phyloP scores from a whole-genome alignment of 73 alveolate species.

The Paraurostyla sp. region DNA sequence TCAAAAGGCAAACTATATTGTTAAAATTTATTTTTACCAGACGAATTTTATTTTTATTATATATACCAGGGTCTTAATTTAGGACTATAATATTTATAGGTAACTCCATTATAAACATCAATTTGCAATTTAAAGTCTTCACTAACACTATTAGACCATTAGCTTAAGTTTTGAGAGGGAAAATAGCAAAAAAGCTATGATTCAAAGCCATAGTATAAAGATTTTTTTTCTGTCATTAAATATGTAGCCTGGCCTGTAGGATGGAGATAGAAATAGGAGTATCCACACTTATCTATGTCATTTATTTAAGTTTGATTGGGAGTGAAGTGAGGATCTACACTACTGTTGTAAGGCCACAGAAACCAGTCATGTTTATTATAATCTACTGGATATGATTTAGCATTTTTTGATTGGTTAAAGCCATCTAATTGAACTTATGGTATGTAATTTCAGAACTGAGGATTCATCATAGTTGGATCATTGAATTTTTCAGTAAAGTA shows the following conservation, averaged over 20 bases:
- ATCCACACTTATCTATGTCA: slow-evolving; percentile 1
- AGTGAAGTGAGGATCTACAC: not conserved
- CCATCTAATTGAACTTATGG: slow-evolving; percentile 6
- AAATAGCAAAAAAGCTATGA: not conserved
- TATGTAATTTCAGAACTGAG: not conserved
- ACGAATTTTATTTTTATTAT: slow-evolving; percentile 9
- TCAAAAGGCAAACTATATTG: not conserved
- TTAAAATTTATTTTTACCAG: too few species aligned
- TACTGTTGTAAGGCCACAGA: not conserved
- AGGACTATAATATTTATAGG: not conserved
- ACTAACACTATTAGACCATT: not conserved
- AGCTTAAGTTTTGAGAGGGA: not conserved
- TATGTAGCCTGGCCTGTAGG: not conserved
- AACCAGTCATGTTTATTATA: slow-evolving; percentile 14
- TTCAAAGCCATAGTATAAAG: slow-evolving; percentile 12
- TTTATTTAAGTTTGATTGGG: not conserved
- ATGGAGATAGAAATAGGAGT: not conserved
- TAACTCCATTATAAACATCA: not conserved
- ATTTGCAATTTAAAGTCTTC: not conserved
- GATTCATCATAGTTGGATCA: not conserved
- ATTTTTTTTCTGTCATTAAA: not conserved
- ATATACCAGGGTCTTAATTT: not conserved
- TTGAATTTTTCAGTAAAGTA: not conserved
- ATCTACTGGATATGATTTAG: not conserved
- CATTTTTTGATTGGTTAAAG: not conserved